Conservation (phyloP, 352 stramenopile species). For the Phytophthora tentaculata region DNA sequence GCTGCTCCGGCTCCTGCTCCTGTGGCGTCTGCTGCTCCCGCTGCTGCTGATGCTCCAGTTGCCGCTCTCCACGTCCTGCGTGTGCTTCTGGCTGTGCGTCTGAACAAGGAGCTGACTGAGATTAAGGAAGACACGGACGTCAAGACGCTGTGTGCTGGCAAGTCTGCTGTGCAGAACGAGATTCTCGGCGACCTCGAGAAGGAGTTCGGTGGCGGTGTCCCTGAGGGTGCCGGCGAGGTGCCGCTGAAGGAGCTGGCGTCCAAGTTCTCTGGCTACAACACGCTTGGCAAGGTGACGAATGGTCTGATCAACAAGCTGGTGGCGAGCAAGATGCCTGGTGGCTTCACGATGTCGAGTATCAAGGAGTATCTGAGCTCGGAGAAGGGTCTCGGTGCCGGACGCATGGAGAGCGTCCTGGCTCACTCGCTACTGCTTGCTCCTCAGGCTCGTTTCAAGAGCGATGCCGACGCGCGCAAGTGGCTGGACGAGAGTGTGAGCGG, state of each 20-base stretch:
- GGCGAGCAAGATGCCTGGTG: slow-evolving; percentile 84
- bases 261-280: slow-evolving; percentile 78
- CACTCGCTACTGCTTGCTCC: slow-evolving; percentile 72
- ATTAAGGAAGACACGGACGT: slow-evolving; percentile 78
- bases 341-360: slow-evolving; percentile 85
- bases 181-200: slow-evolving; percentile 89
- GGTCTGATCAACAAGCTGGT: slow-evolving; percentile 78
- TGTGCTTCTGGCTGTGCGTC: slow-evolving; percentile 71
- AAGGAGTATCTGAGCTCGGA: slow-evolving; percentile 67
- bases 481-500: slow-evolving; percentile 71
- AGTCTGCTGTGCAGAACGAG: slow-evolving; percentile 90
- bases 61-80: slow-evolving; percentile 74
- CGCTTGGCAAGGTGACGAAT: slow-evolving; percentile 71
- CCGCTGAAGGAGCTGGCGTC: slow-evolving; percentile 74
- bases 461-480: slow-evolving; percentile 80
- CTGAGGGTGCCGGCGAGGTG: slow-evolving; percentile 77
- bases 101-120: slow-evolving; percentile 79
- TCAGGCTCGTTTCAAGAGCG: slow-evolving; percentile 70
- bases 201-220: slow-evolving; percentile 77
- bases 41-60: slow-evolving; percentile 64
- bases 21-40: slow-evolving; percentile 20
- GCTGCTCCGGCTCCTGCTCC: slow-evolving; percentile 22
- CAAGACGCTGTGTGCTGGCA: slow-evolving; percentile 82
- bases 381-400: slow-evolving; percentile 72
- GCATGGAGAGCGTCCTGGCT: slow-evolving; percentile 77